Conservation (phyloP, 345 rosid species). For the Populus davidiana region DNA sequence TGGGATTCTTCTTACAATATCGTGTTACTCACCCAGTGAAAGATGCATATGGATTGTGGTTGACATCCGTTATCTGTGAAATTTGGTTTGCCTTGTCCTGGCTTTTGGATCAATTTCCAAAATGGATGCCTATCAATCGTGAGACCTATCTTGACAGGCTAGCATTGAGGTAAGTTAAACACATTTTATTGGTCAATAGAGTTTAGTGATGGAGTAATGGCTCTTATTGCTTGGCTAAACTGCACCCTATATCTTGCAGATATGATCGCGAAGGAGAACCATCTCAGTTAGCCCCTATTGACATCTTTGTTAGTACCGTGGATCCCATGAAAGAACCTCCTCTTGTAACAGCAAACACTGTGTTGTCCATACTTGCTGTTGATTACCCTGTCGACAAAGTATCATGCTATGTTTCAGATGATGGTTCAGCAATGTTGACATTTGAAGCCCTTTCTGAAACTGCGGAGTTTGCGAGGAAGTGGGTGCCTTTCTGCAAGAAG, state of each 20-base stretch:
- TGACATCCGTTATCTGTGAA: slow-evolving; percentile 96
- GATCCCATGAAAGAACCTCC: slow-evolving; percentile 99
- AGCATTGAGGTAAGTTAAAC: slow-evolving; percentile 61
- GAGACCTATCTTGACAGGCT: slow-evolving; percentile 97
- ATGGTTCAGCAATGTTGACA: slow-evolving; percentile 98
- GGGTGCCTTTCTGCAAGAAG: slow-evolving; percentile 99
- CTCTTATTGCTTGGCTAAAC: slow-evolving; percentile 6
- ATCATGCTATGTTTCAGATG: slow-evolving; percentile 98
- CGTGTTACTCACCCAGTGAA: slow-evolving; percentile 94
- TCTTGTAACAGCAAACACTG: slow-evolving; percentile 93
- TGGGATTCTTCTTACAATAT: slow-evolving; percentile 96
- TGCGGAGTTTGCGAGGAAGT: slow-evolving; percentile 96
- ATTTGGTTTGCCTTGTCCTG: slow-evolving; percentile 99
- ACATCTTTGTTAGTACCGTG: slow-evolving; percentile 99
- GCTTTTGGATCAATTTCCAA: slow-evolving; percentile 99
- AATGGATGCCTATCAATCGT: slow-evolving; percentile 95
- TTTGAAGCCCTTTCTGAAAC: slow-evolving; percentile 99
- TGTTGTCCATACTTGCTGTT: slow-evolving; percentile 93
- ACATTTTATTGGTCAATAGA: background rate
- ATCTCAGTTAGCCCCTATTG: slow-evolving; percentile 89
- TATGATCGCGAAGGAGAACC: slow-evolving; percentile 98
- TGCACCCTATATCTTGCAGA: slow-evolving; percentile 39
- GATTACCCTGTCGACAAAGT: slow-evolving; percentile 99
- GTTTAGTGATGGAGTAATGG: background rate
- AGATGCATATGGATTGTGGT: slow-evolving; percentile 91